These are phyloP conservation scores for Sordariomycetes sp. DNA, from an alignment of 2,329 filamentous ascomycete genomes.

Conservation along the genomic window DNA sequence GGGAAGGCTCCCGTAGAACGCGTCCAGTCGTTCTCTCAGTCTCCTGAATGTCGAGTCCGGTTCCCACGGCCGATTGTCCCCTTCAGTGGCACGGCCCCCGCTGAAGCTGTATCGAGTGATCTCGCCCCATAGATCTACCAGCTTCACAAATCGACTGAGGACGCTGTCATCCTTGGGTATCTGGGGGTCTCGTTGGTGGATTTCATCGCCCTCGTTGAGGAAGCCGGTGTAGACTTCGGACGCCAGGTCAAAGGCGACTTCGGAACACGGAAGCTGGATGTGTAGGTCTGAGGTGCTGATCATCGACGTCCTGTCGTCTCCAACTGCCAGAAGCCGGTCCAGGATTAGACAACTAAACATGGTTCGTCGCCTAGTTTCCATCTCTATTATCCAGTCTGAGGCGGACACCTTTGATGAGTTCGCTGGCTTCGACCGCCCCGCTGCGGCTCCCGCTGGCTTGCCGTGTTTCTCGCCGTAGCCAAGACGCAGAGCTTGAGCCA, in stretches of 20 bases:
- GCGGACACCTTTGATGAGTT: neutral
- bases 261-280: constrained; percentile 58
- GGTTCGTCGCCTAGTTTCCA: constrained; percentile 56
- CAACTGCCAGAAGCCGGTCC: constrained; percentile 58
- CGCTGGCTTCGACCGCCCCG: neutral
- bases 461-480: constrained; percentile 38
- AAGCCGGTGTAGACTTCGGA: constrained; percentile 44
- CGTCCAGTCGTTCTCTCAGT: constrained; percentile 37
- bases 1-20: constrained; percentile 31
- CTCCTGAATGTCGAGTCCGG: constrained; percentile 39
- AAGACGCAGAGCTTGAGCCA: constrained; percentile 51
- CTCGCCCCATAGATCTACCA: constrained; percentile 51
- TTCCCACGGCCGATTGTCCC: constrained; percentile 46
- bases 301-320: constrained; percentile 48
- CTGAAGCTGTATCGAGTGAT: constrained; percentile 44
- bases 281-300: constrained; percentile 48
- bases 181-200: constrained; percentile 9
- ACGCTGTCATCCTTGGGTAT: constrained; percentile 30
- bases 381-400: constrained; percentile 27
- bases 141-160: constrained; percentile 40
- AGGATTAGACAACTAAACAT: constrained; percentile 69
- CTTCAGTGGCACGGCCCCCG: constrained; percentile 38
- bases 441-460: neutral
- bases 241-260: constrained; percentile 52
- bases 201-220: constrained; percentile 17